phyloP scores from a whole-genome alignment of 257 asterid genomes.

The Petunia secreta region DNA sequence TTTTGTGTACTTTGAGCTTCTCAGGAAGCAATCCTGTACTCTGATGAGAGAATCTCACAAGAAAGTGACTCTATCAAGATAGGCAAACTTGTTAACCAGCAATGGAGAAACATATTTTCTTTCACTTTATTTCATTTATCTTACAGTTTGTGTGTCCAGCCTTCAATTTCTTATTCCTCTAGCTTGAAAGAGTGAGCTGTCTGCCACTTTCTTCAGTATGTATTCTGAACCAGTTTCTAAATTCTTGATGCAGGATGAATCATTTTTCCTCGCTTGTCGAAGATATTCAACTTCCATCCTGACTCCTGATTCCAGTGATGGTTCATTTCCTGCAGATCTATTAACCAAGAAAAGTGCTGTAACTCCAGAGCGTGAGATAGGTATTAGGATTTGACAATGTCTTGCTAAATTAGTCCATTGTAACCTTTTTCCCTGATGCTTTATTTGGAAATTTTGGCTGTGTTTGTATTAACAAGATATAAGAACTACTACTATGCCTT shows the following conservation, averaged over 20 bases:
- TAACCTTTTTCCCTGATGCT: neutral
- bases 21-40: too few species aligned
- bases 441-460: neutral
- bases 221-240: neutral
- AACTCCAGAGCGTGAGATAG: constrained; percentile 64
- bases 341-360: constrained; percentile 49
- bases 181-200: too few species aligned
- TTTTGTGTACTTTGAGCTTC: too few species aligned
- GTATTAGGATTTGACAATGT: constrained; percentile 39
- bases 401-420: neutral
- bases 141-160: too few species aligned
- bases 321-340: constrained; percentile 58
- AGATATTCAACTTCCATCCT: constrained; percentile 57
- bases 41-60: too few species aligned
- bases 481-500: neutral
- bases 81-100: too few species aligned
- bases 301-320: constrained; percentile 64
- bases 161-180: too few species aligned
- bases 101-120: too few species aligned
- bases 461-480: neutral
- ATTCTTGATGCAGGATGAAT: constrained; percentile 44
- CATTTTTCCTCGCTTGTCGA: constrained; percentile 37
- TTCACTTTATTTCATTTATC: too few species aligned
- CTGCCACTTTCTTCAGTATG: neutral
- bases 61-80: too few species aligned